Evolutionary conservation across 129 eudicot species (phyloP).

Genomic region (Chrysanthemum lavandulifolium): DNA sequence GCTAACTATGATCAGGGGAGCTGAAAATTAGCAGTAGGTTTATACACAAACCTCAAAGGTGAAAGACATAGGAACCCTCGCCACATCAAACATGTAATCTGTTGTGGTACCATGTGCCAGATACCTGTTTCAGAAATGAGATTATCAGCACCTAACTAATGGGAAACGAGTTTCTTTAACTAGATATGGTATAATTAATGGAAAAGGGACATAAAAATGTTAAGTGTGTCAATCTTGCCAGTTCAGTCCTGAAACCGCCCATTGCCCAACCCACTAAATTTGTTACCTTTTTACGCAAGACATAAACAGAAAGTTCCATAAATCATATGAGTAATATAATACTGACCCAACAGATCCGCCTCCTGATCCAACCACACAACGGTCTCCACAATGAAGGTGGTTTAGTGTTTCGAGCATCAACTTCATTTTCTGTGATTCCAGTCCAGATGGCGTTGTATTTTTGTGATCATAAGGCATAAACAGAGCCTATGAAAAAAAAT

Average conservation of each 20-base stretch:
- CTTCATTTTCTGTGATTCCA: slow-evolving; percentile 62
- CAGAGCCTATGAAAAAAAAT: slow-evolving; percentile 50
- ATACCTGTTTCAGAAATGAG: slow-evolving; percentile 46
- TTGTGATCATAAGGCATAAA: slow-evolving; percentile 99
- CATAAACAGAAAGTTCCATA: neutral
- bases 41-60: slow-evolving; percentile 73
- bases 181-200: too few relatives aligned
- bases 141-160: neutral
- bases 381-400: slow-evolving; percentile 73
- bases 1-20: neutral
- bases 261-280: neutral
- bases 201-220: too few relatives aligned
- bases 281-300: neutral
- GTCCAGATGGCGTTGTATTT: slow-evolving; percentile 82
- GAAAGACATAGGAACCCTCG: slow-evolving; percentile 91
- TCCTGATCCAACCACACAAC: slow-evolving; percentile 87
- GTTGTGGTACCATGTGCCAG: slow-evolving; percentile 98
- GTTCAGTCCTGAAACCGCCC: neutral
- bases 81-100: slow-evolving; percentile 87
- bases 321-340: neutral
- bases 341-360: slow-evolving; percentile 98
- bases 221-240: too few relatives aligned
- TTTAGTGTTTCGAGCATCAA: slow-evolving; percentile 73
- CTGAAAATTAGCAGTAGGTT: neutral
- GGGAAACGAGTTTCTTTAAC: too few relatives aligned